Conservation (phyloP, 2,329 filamentous ascomycete species). For the Hyphodiscus sp. region DNA sequence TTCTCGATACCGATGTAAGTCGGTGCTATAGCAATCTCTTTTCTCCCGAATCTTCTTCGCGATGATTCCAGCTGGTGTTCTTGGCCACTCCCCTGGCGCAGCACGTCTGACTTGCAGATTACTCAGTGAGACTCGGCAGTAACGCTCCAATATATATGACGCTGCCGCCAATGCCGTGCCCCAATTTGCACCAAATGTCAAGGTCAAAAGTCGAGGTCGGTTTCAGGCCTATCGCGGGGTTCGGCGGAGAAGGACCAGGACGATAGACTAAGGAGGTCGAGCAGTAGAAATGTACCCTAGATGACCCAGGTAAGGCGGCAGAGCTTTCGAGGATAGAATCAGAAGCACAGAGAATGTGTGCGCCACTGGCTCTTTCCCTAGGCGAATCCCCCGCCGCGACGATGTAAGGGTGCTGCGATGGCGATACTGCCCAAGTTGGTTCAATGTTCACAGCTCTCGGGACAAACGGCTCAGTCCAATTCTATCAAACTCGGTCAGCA, state of each 20-base stretch:
- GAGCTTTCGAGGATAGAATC: background rate
- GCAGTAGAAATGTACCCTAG: slow-evolving; percentile 11
- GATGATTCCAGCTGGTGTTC: slow-evolving; percentile 4
- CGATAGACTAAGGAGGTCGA: background rate
- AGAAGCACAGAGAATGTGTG: background rate
- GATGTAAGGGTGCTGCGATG: background rate
- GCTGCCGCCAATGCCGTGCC: background rate
- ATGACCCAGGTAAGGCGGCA: slow-evolving; percentile 1
- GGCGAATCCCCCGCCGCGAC: background rate
- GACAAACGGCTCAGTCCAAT: background rate
- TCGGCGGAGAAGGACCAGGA: slow-evolving; percentile 1
- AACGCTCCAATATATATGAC: background rate
- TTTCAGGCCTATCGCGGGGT: background rate
- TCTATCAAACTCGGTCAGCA: background rate
- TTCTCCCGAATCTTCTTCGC: slow-evolving; percentile 4
- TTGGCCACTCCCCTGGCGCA: slow-evolving; percentile 4
- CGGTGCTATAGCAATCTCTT: slow-evolving; percentile 1
- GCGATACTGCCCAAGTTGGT: background rate
- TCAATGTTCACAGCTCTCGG: background rate
- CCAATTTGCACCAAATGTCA: slow-evolving; percentile 1
- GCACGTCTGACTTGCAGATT: slow-evolving; percentile 7
- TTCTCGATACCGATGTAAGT: background rate
- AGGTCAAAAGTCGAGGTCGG: background rate
- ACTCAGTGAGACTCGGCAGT: slow-evolving; percentile 3
- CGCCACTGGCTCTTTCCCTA: background rate